Conservation (phyloP, 805 yeast genomes). For the Yarrowia sp. region DNA sequence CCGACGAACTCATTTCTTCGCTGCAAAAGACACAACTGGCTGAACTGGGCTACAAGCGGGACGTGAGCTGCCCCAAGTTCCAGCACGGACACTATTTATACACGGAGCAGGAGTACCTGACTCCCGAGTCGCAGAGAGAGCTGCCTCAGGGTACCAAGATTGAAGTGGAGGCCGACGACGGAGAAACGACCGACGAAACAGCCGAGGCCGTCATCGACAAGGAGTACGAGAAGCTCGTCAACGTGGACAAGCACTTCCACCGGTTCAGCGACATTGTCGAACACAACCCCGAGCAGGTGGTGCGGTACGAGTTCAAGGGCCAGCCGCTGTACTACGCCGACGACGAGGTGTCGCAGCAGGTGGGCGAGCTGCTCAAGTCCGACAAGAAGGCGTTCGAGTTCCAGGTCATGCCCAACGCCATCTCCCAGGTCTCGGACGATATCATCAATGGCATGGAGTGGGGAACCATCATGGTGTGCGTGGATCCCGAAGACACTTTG, state of each 20-base stretch:
- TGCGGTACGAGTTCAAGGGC: constrained; percentile 84
- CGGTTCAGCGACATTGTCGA: constrained; percentile 76
- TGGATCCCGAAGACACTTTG: constrained; percentile 71
- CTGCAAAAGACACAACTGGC: constrained; percentile 21
- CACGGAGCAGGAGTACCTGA: constrained; percentile 68
- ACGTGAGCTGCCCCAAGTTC: constrained; percentile 22
- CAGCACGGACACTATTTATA: constrained; percentile 69
- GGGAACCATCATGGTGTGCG: constrained; percentile 90
- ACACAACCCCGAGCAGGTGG: constrained; percentile 84
- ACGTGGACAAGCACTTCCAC: constrained; percentile 78
- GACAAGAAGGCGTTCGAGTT: constrained; percentile 69
- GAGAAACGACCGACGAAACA: constrained; percentile 42
- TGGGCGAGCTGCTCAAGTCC: constrained; percentile 56
- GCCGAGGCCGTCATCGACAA: constrained; percentile 42
- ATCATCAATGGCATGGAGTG: constrained; percentile 87
- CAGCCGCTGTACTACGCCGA: constrained; percentile 76
- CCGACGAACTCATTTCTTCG: constrained; percentile 13
- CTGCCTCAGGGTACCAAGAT: constrained; percentile 32
- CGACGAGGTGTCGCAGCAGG: constrained; percentile 60
- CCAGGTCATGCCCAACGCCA: constrained; percentile 94
- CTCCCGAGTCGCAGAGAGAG: constrained; percentile 49
- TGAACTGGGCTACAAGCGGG: constrained; percentile 12
- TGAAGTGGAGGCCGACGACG: constrained; percentile 45
- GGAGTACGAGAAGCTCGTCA: constrained; percentile 39
- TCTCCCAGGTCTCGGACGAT: constrained; percentile 57